These are phyloP conservation scores for Pholiota molesta DNA, from an alignment of 768 basidiomycete genomes.

Conservation along the genomic window DNA sequence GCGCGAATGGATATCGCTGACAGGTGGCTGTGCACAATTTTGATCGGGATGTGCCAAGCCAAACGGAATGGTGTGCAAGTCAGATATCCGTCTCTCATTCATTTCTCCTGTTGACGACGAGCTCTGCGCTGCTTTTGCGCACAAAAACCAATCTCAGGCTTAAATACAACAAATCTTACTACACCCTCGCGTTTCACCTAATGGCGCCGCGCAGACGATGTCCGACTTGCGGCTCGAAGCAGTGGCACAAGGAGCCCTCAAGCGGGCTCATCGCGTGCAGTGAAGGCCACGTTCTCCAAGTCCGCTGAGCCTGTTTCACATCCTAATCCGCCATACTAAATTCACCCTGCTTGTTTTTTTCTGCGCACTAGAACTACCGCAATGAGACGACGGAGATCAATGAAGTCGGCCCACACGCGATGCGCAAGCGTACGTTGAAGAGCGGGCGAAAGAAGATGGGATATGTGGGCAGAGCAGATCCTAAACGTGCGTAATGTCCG, in stretches of 20 bases:
- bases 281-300: constrained; percentile 91
- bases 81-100: background rate
- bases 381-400: constrained; percentile 78
- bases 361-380: constrained; percentile 66
- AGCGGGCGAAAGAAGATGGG: constrained; percentile 55
- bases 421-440: constrained; percentile 71
- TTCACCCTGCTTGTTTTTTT: background rate
- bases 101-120: background rate
- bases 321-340: background rate
- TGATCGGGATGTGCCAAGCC: background rate
- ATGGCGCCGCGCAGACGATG: constrained; percentile 74
- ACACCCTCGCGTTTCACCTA: background rate
- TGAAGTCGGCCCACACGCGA: constrained; percentile 59
- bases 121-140: background rate
- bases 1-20: background rate
- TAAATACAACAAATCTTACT: background rate
- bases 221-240: constrained; percentile 77
- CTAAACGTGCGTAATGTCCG: constrained; percentile 46
- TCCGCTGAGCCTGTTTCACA: constrained; percentile 31
- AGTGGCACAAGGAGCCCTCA: constrained; percentile 86
- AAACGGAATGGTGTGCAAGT: background rate
- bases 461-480: constrained; percentile 54
- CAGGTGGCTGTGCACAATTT: constrained; percentile 25
- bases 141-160: background rate
- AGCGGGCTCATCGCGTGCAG: constrained; percentile 85